Evolutionary conservation across 2,329 filamentous ascomycete genomes (phyloP).

Genomic region (Fusarium robinianum): DNA sequence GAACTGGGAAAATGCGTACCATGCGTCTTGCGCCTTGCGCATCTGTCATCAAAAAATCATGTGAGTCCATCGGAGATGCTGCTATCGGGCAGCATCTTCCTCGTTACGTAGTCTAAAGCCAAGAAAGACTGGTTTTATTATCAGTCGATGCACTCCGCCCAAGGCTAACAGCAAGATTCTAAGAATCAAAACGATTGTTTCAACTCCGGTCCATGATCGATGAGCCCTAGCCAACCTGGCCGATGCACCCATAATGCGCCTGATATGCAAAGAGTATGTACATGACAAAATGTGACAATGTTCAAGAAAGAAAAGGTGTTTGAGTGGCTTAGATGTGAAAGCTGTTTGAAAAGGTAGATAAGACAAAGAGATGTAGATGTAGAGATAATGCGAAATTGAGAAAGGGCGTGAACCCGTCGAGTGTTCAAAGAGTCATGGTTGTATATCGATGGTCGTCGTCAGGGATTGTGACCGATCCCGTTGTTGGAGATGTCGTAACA

Average conservation of each 20-base stretch:
- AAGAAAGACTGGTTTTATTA: too few species aligned
- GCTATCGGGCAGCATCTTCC: too few species aligned
- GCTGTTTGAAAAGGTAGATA: background rate
- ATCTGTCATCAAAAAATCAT: too few species aligned
- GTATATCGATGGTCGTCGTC: conserved; percentile 2
- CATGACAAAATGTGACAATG: conserved; percentile 21
- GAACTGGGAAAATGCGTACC: too few species aligned
- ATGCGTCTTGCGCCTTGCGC: too few species aligned
- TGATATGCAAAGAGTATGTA: conserved; percentile 32
- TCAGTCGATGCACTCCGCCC: too few species aligned
- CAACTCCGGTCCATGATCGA: conserved; percentile 37
- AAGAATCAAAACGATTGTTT: conserved; percentile 16
- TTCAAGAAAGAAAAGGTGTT: background rate
- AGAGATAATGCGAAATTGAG: too few species aligned
- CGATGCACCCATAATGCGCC: conserved; percentile 35
- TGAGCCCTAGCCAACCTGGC: conserved; percentile 26
- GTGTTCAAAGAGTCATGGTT: too few species aligned
- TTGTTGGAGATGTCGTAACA: background rate
- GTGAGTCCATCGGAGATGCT: too few species aligned
- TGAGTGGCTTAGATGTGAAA: conserved; percentile 4
- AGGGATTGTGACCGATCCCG: conserved; percentile 18
- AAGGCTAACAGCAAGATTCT: background rate
- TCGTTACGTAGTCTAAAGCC: too few species aligned
- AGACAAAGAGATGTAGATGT: too few species aligned
- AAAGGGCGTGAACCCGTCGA: too few species aligned